phyloP scores from a whole-genome alignment of 2,329 filamentous ascomycete genomes.

The Pseudopyrenochaeta lycopersici region DNA sequence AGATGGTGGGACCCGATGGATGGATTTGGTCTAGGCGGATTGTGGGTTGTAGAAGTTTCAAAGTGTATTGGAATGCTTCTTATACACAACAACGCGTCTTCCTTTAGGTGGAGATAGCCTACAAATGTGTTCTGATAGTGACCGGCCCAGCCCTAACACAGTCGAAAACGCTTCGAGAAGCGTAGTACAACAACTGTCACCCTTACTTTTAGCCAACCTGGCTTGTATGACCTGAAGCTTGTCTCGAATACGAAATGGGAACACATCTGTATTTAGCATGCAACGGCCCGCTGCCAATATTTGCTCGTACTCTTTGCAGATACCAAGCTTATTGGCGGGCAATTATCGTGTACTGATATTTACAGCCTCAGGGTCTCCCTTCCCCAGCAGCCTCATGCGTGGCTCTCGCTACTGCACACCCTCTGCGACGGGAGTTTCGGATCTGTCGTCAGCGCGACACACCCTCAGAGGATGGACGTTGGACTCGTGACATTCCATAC shows the following conservation, averaged over 20 bases:
- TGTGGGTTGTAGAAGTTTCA: too few relatives aligned
- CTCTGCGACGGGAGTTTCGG: slow-evolving; percentile 5
- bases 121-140: neutral
- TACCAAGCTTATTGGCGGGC: neutral
- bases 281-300: neutral
- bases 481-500: slow-evolving; percentile 34
- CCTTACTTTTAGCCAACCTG: slow-evolving; percentile 2
- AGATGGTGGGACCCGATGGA: too few relatives aligned
- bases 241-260: neutral
- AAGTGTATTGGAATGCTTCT: too few relatives aligned
- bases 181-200: slow-evolving; percentile 10
- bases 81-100: too few relatives aligned
- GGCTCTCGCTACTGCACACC: slow-evolving; percentile 9
- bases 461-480: slow-evolving; percentile 19
- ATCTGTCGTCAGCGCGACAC: slow-evolving; percentile 4
- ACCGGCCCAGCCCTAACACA: neutral
- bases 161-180: slow-evolving; percentile 8
- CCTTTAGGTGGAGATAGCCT: neutral
- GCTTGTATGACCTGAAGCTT: slow-evolving; percentile 3
- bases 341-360: neutral
- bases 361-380: neutral
- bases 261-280: neutral
- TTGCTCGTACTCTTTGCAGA: neutral
- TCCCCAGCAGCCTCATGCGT: slow-evolving; percentile 2
- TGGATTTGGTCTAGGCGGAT: too few relatives aligned